Base-by-base conservation (phyloP, 2,329 filamentous ascomycete species). In the Penicillium sp. region DNA sequence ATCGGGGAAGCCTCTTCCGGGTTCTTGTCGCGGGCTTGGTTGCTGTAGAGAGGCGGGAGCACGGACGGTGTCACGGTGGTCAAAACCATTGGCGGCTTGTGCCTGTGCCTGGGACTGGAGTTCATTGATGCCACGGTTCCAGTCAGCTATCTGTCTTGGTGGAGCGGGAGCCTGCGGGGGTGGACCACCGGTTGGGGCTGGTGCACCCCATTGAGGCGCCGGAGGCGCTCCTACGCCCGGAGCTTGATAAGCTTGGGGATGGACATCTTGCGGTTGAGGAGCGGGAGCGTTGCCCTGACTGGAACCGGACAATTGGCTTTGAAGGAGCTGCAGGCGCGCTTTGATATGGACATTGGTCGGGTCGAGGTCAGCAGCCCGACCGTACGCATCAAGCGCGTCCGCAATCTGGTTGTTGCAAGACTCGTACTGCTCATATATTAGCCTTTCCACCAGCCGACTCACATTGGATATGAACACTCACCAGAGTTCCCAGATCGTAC, bases 351-450 rank as follows among this genome's bases (percentile, higher is more conserved):
- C 87, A 65, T 98, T 97, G 54, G 76, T 77, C 0, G 93, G 91
- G 65, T 98, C 93, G 57, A 98, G 81, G 68, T 98, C 93, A 31
- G 90, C 90, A 35, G 93, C 93, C 59, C 93, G 82, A 64, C 91
- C 87, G 68, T 97, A 98, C 6, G 93, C 93, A 69, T 98, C 93
- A 38, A 97, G 78, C 1, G 93, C 93, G 75, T 98, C 93, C 45
- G 84, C 88, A 51, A 95, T 95, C 72, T 98, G 93, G 72, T 97
- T 97, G 77, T 98, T 97, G 72, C 93, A 98, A 22, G 89, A 95
- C 69, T 98, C 93, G 65, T 98, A 98, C 85, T n/a, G n/a, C n/a
- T n/a, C n/a, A n/a, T n/a, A n/a, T n/a, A n/a, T n/a, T n/a, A n/a
- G n/a, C n/a, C n/a, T n/a, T n/a, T n/a, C n/a, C n/a, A n/a, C n/a